Conservation (phyloP, 2,329 filamentous ascomycete species). For the Rutstroemia sp. region DNA sequence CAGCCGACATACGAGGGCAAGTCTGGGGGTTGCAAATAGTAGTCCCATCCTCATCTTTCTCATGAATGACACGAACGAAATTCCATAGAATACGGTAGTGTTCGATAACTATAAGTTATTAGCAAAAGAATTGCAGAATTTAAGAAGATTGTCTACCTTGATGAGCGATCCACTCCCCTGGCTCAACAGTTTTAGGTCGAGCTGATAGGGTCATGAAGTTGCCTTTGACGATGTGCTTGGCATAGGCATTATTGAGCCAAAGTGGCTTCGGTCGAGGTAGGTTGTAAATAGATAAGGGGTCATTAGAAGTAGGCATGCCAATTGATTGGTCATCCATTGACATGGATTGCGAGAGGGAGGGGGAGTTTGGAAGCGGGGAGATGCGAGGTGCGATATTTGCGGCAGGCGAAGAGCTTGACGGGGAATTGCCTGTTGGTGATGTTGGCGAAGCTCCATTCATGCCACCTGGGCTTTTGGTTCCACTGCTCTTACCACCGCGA, state of each 20-base stretch:
- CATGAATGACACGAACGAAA: conserved; percentile 82
- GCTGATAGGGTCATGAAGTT: conserved; percentile 96
- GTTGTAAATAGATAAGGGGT: conserved; percentile 52
- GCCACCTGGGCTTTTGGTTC: conserved; percentile 44
- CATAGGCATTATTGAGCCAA: conserved; percentile 68
- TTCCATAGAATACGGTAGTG: conserved; percentile 85
- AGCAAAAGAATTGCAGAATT: conserved; percentile 14
- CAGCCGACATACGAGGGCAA: conserved; percentile 91
- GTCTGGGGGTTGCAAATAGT: conserved; percentile 77
- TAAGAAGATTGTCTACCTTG: conserved; percentile 56
- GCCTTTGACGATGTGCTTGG: conserved; percentile 86
- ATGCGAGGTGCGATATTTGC: conserved; percentile 48
- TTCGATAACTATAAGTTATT: conserved; percentile 64
- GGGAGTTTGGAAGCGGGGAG: conserved; percentile 54
- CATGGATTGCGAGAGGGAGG: conserved; percentile 58
- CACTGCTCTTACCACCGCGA: conserved; percentile 44
- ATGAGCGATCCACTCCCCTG: conserved; percentile 92
- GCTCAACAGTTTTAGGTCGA: conserved; percentile 85
- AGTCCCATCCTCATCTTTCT: conserved; percentile 69
- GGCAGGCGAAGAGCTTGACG: conserved; percentile 42
- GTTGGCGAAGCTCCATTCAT: conserved; percentile 41
- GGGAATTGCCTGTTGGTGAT: conserved; percentile 37
- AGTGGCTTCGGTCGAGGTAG: conserved; percentile 61
- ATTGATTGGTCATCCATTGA: conserved; percentile 52
- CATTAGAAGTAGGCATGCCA: conserved; percentile 31